Conservation (phyloP, 2,329 filamentous ascomycete genomes). For the Fusarium staphyleae region DNA sequence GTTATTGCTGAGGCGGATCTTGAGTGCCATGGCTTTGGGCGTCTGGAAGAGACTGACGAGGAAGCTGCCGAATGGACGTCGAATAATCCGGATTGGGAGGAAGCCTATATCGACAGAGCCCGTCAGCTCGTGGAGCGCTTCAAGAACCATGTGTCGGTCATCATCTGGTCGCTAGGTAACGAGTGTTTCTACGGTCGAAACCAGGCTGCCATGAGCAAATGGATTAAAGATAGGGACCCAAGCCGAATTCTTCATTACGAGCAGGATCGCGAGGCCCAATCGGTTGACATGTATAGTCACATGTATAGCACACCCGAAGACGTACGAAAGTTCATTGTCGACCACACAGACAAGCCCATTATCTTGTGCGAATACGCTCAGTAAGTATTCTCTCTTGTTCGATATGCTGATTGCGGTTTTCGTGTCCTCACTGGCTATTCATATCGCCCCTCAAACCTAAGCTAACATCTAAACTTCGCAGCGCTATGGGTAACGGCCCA, state of each 20-base stretch:
- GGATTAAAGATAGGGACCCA: slow-evolving; percentile 62
- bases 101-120: slow-evolving; percentile 72
- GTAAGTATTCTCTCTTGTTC: background rate
- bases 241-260: slow-evolving; percentile 70
- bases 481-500: slow-evolving; percentile 76
- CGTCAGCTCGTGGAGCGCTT: slow-evolving; percentile 67
- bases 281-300: slow-evolving; percentile 68
- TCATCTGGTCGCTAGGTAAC: slow-evolving; percentile 77
- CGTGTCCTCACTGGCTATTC: background rate
- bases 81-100: slow-evolving; percentile 66
- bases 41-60: slow-evolving; percentile 5
- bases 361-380: slow-evolving; percentile 63
- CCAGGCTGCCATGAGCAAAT: slow-evolving; percentile 71
- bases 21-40: slow-evolving; percentile 60
- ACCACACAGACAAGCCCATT: slow-evolving; percentile 56
- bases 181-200: slow-evolving; percentile 75
- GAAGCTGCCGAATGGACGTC: slow-evolving; percentile 50
- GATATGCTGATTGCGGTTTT: background rate
- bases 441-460: rapidly evolving
- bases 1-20: slow-evolving; percentile 66
- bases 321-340: slow-evolving; percentile 4
- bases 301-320: slow-evolving; percentile 67
- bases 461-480: background rate
- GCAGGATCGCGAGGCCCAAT: slow-evolving; percentile 63
- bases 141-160: slow-evolving; percentile 67